Evolutionary conservation across 2,329 filamentous ascomycete genomes (phyloP), one percentile per base, ranked within the genome.

Genomic region (Venturiaceae sp.): DNA sequence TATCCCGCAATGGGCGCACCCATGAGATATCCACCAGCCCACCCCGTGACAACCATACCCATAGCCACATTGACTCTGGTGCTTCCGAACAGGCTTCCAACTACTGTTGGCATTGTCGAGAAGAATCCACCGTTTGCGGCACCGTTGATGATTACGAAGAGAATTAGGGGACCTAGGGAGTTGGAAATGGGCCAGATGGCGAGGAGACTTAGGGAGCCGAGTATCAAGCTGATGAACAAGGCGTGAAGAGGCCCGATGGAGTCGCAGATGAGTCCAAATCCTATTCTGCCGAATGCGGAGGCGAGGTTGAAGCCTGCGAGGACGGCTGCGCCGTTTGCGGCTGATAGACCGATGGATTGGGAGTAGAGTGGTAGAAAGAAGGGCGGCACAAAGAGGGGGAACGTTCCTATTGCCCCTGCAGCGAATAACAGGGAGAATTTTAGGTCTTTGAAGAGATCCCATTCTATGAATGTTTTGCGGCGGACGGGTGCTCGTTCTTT

Each of bases 71-170:
- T 73, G 37, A 83, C 75, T 3, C 79, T 72, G 1, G 75, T 75
- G 3, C 75, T 80, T 1, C 81, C 83, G 69, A 84, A 84, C 0
- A 83, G 76, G 62, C 78, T 82, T 0, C 80, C 78, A 0, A 85
- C 79, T 2, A 83, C 82, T 0, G 83, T 85, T 0, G 83, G 83
- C 74, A 85, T 83, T 0, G 80, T 80, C 1, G 80, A 78, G 64
- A 86, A 86, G 71, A 86, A 86, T 0, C 79, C 82, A 0, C 83
- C 83, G 63, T 85, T 85, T 5, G 79, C 76, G 37, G 77, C 69
- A 0, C 83, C 83, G 62, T 85, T 86, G 23, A 85, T 69, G 5
- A 84, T 71, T 8, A 80, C 80, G 64, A 86, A 86, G 0, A 77
- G 67, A 16, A 80, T 69, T 30, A 86, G 65, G 0, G 82, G 81